These are phyloP conservation scores for Oenanthe sinensis DNA, from an alignment of 129 eudicot genomes.

Conservation along the genomic window DNA sequence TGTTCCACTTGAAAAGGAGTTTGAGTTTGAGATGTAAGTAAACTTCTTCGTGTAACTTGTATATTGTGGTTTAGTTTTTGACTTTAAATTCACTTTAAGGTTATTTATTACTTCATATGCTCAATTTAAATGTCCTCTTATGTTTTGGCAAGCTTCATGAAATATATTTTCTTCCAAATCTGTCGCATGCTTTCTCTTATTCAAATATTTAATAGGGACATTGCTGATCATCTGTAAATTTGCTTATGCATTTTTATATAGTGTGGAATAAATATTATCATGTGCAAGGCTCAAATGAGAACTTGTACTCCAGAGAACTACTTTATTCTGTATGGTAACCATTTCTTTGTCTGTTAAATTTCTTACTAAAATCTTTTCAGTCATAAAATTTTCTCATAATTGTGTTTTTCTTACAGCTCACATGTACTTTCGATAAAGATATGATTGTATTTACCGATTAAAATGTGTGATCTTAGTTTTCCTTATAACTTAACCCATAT, in stretches of 20 bases:
- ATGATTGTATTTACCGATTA: too few species aligned
- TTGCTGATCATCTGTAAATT: background rate
- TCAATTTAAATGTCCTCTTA: background rate
- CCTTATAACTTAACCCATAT: background rate
- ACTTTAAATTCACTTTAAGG: background rate
- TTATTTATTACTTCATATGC: background rate
- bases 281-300: background rate
- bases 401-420: background rate
- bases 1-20: slow-evolving; percentile 70
- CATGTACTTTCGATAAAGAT: too few species aligned
- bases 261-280: background rate
- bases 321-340: background rate
- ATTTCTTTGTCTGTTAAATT: too few species aligned
- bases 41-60: slow-evolving; percentile 4
- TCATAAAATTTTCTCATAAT: too few species aligned
- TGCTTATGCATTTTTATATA: background rate
- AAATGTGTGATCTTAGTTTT: background rate
- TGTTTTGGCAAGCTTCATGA: background rate
- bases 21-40: slow-evolving; percentile 66
- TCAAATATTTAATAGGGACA: background rate
- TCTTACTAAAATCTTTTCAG: background rate
- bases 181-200: background rate
- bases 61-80: background rate
- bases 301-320: background rate
- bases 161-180: background rate